These are phyloP conservation scores for Linnemannia zychae DNA, from an alignment of 192 early-diverging fungal species.

Conservation along the genomic window DNA sequence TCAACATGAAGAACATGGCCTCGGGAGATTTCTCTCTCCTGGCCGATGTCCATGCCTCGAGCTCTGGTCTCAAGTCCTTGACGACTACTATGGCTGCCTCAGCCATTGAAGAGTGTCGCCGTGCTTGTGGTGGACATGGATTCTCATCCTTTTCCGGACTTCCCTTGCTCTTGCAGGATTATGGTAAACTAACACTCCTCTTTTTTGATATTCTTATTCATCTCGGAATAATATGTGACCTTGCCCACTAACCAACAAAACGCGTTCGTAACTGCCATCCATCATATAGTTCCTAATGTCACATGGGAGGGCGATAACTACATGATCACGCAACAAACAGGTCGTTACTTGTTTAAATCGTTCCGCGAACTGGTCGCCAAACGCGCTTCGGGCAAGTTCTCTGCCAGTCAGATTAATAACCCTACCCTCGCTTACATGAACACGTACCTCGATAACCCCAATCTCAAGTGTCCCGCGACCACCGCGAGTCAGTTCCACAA, in stretches of 20 bases:
- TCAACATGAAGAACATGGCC: slow-evolving; percentile 69
- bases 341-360: slow-evolving; percentile 68
- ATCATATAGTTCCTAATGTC: slow-evolving; percentile 67
- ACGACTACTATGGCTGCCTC: slow-evolving; percentile 73
- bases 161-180: slow-evolving; percentile 75
- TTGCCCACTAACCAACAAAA: neutral
- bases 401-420: slow-evolving; percentile 25
- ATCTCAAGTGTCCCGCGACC: slow-evolving; percentile 62
- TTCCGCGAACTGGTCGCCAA: slow-evolving; percentile 53
- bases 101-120: slow-evolving; percentile 79
- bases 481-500: slow-evolving; percentile 39
- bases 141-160: slow-evolving; percentile 82
- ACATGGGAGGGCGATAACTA: slow-evolving; percentile 91
- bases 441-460: slow-evolving; percentile 66
- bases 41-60: slow-evolving; percentile 81
- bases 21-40: slow-evolving; percentile 72
- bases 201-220: neutral
- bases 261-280: neutral
- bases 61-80: slow-evolving; percentile 80
- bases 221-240: too few relatives aligned
- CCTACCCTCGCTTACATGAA: slow-evolving; percentile 57
- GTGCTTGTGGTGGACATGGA: slow-evolving; percentile 84
- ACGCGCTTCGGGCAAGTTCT: slow-evolving; percentile 35
- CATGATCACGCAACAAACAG: slow-evolving; percentile 87
- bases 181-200: slow-evolving; percentile 34